Conservation (phyloP, 345 rosid genomes). For the Cardamine resedifolia region DNA sequence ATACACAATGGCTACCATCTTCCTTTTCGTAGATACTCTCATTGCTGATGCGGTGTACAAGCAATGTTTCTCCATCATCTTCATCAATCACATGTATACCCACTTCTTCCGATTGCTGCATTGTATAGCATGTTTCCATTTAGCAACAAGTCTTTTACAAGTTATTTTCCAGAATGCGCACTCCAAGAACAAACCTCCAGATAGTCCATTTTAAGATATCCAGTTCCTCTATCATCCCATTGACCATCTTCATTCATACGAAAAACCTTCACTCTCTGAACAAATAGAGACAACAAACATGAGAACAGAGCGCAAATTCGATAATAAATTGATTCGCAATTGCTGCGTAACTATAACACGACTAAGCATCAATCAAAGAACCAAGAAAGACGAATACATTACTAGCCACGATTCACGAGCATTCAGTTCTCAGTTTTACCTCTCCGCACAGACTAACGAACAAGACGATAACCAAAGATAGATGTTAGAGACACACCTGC, state of each 20-base stretch:
- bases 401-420: slow-evolving; percentile 1
- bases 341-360: neutral
- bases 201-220: slow-evolving; percentile 76
- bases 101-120: slow-evolving; percentile 76
- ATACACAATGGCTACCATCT: slow-evolving; percentile 59
- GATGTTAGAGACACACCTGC: slow-evolving; percentile 76
- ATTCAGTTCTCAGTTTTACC: slow-evolving; percentile 9
- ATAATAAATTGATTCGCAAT: neutral
- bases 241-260: slow-evolving; percentile 70
- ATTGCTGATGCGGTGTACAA: slow-evolving; percentile 73
- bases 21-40: slow-evolving; percentile 83
- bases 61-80: slow-evolving; percentile 79
- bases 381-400: neutral
- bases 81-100: slow-evolving; percentile 82
- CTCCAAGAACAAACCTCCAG: slow-evolving; percentile 59
- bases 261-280: slow-evolving; percentile 89
- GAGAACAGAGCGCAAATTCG: slow-evolving; percentile 10
- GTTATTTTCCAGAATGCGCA: slow-evolving; percentile 3
- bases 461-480: no score
- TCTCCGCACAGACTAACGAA: slow-evolving; percentile 28
- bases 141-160: slow-evolving; percentile 28
- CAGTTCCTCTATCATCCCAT: slow-evolving; percentile 99
- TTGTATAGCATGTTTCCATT: slow-evolving; percentile 28
- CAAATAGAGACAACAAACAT: neutral
- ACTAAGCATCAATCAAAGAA: neutral